Conservation (phyloP, 129 eudicot species). For the Flaveria robusta region DNA sequence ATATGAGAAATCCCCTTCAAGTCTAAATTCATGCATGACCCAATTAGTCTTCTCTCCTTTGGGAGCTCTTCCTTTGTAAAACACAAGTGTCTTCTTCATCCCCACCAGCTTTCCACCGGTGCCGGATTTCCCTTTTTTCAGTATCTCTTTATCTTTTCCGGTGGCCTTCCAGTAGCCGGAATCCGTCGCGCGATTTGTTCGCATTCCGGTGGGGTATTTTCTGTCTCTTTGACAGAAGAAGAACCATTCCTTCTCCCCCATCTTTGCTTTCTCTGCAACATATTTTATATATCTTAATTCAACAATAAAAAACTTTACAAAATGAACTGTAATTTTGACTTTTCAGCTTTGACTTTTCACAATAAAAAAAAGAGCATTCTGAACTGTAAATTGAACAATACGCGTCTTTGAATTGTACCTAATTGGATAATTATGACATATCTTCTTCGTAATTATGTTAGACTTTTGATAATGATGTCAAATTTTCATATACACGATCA, state of each 20-base stretch:
- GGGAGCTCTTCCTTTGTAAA: conserved; percentile 92
- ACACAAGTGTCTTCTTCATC: conserved; percentile 90
- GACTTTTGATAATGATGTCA: conserved; percentile 30
- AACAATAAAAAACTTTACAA: neutral
- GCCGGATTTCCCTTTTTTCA: conserved; percentile 38
- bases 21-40: conserved; percentile 93
- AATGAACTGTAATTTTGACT: neutral
- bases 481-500: conserved; percentile 5
- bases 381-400: neutral
- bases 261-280: conserved; percentile 76
- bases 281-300: conserved; percentile 1
- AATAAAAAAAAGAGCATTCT: neutral
- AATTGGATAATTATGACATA: neutral
- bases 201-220: conserved; percentile 89
- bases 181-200: conserved; percentile 84
- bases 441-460: conserved; percentile 14
- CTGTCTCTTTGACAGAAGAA: conserved; percentile 77
- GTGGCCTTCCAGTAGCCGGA: conserved; percentile 95
- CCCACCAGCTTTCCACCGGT: conserved; percentile 62
- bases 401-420: neutral
- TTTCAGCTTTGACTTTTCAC: neutral
- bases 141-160: conserved; percentile 85
- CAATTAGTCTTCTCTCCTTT: conserved; percentile 83
- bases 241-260: conserved; percentile 85
- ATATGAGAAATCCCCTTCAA: conserved; percentile 73